A percentile compares a stretch with the other conserved stretches of the same genome.
Conservation (phyloP, 2,329 filamentous ascomycete species). For the Emericellopsis cladophorae region DNA sequence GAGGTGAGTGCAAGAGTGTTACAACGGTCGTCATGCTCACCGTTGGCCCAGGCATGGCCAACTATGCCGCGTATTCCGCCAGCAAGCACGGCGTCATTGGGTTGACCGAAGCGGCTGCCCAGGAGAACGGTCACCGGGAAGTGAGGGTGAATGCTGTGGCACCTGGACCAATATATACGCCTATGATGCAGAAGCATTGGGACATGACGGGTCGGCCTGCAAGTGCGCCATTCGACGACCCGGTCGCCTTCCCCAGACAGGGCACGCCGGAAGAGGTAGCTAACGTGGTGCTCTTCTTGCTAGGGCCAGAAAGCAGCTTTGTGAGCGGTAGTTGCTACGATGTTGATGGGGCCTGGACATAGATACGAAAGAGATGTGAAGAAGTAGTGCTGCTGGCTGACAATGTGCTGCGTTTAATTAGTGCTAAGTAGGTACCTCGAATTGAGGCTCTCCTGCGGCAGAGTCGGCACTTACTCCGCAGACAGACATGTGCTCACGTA, state of each 20-base stretch:
- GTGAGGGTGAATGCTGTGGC: slow-evolving; percentile 33
- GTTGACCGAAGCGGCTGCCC: slow-evolving; percentile 21
- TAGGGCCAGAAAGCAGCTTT: slow-evolving; percentile 20
- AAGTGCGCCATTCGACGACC: slow-evolving; percentile 26
- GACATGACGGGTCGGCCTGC: slow-evolving; percentile 17
- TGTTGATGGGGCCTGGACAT: slow-evolving; percentile 29
- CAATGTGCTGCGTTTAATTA: too few relatives aligned
- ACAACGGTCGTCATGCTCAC: neutral
- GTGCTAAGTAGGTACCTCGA: too few relatives aligned
- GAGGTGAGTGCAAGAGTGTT: slow-evolving; percentile 20
- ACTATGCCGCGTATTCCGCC: slow-evolving; percentile 22
- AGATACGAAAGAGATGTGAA: too few relatives aligned
- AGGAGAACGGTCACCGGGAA: slow-evolving; percentile 27
- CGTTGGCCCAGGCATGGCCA: slow-evolving; percentile 14
- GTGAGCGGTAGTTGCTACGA: slow-evolving; percentile 26
- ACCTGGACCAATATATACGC: slow-evolving; percentile 35
- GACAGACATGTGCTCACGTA: too few relatives aligned
- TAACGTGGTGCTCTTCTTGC: slow-evolving; percentile 18
- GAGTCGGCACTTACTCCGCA: too few relatives aligned
- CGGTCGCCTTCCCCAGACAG: slow-evolving; percentile 26
- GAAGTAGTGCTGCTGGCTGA: too few relatives aligned
- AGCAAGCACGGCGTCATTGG: slow-evolving; percentile 25
- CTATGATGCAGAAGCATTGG: slow-evolving; percentile 31
- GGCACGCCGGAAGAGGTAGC: slow-evolving; percentile 27
- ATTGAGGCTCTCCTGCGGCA: too few relatives aligned